Base-by-base conservation (phyloP, 257 asterid species). In the Forsythia suspensa region DNA sequence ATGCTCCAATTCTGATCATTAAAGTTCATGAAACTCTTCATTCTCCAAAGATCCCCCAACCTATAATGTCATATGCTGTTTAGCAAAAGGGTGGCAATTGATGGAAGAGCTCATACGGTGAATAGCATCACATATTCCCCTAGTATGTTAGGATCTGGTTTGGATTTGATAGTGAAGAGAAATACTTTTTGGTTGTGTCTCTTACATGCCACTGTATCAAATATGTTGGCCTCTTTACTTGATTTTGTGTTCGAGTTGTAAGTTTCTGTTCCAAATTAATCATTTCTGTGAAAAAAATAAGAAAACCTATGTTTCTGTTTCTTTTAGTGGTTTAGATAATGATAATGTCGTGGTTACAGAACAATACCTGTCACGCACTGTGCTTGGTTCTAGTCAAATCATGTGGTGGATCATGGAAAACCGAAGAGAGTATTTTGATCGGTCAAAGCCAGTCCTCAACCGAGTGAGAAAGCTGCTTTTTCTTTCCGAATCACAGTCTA, bases 361-460 rank as follows among this genome's bases (percentile, higher is more conserved):
- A 79, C 84, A 90, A 79, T 94, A 96, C 86, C 87, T 89, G 68
- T 91, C 92, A 4, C 96, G 92, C 34, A 94, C 97, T 46, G 93
- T 90, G 40, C 96, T 94, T 39, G 99, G 99, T 73, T 85, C 98
- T 34, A 92, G 88, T 46, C 99, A 96, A 84, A 91, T 96, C 80
- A 81, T 92, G 84, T 96, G 97, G 99, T 96, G 99, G 99, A 96
- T 96, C 84, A 94, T 96, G 99, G 99, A 96, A 86, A 94, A 96
- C 84, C 85, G 97, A 75, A 80, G 96, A 81, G 98, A 96, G 82
- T 94, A 96, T 85, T 96, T 96, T 48, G 89, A 90, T 76, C 87
- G 97, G 52, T 90, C 99, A 55, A 96, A 92, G 90, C 92, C 85
- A 51, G 94, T 88, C 29, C 91, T 96, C 75, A 84, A 88, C 84